Base-by-base conservation (phyloP, 2,329 filamentous ascomycete genomes). In the Colletotrichum sansevieriae region DNA sequence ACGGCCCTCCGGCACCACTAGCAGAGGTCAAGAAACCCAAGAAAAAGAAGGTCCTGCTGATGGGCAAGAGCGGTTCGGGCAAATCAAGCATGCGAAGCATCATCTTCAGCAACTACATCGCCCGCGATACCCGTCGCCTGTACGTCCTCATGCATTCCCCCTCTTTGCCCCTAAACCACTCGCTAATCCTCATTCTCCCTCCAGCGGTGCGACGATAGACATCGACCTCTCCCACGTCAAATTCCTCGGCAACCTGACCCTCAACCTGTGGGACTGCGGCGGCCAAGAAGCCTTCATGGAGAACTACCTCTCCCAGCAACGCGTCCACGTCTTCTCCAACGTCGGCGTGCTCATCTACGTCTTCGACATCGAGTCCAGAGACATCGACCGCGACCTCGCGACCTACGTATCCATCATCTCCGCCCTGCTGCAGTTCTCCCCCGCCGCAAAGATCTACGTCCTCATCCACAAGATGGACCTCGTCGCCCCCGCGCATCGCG, bases 381-480 rank as follows among this genome's bases (percentile, higher is more conserved):
- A 98, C 79, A 94, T 97, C 75, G 93, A 96, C 71, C 92, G 94
- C 74, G 96, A 99, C 78, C 89, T 98, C 60, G 90, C 95, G 65
- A 97, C 94, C 67, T 99, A 98, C 83, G 90, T 91, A 60, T 92
- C 93, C 73, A 96, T 98, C 78, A 93, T 98, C 74, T 89, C 91
- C 57, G 96, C 96, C 0, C 86, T 99, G 44, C 88, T 91, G 63
- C 95, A 98, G 81, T 97, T 90, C 85, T 97, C 93, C 55, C 84
- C 88, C 37, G 83, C 84, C 3, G 94, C 95, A 71, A 92, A 93
- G 78, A 91, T 99, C 75, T 99, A 98, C 82, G 92, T 96, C 70
- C 89, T 99, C 51, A 92, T 99, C 73, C 96, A 99, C 90, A 99
- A 99, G 82, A 98, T 99, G 92, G 96, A 99, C 78, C 88, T 99